Base-by-base conservation (phyloP, 805 yeast species). In the Kurtzmaniella cleridarum region DNA sequence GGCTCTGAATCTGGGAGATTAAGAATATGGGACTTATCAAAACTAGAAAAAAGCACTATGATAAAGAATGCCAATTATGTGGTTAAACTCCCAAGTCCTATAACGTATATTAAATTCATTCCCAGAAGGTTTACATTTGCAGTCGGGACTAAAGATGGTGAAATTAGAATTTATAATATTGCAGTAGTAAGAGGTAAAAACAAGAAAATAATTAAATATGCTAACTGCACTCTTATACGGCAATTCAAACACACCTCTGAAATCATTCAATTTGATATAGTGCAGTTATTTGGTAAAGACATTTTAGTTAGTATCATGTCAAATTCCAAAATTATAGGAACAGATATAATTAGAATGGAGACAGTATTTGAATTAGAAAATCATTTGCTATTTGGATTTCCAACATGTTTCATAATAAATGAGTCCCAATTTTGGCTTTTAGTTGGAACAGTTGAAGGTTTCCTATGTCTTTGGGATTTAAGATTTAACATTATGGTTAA, bases 381-480 rank as follows among this genome's bases (percentile, higher is more conserved):
- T 43, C 81, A 84, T 3, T 65, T 75, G 0, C 60, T 71, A 1
- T 82, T 79, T 60, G 98, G 98, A 0, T 60, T 76, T 2, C 74
- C 82, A 0, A 73, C 79, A 0, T 61, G 81, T 13, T 76, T 88
- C 50, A 69, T 76, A 1, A 59, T 84, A 16, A 84, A 81, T 39
- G 57, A 62, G 0, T 61, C 68, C 12, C 60, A 66, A 18, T 62
- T 73, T 4, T 87, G 96, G 87, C 54, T 86, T 1, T 55, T 86
- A 7, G 54, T 83, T 2, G 97, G 96, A 0, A 86, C 96, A 0
- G 63, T 75, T 0, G 74, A 73, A 30, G 97, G 97, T 1, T 63
- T 81, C 1, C 54, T 93, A 24, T 80, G 79, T 45, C 59, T 91
- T 12, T 89, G 96, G 95, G 96, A 89, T 56, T 47, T 85, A 27